Conservation (phyloP, 2,329 filamentous ascomycete species). For the Raffaelea deltoideospora region DNA sequence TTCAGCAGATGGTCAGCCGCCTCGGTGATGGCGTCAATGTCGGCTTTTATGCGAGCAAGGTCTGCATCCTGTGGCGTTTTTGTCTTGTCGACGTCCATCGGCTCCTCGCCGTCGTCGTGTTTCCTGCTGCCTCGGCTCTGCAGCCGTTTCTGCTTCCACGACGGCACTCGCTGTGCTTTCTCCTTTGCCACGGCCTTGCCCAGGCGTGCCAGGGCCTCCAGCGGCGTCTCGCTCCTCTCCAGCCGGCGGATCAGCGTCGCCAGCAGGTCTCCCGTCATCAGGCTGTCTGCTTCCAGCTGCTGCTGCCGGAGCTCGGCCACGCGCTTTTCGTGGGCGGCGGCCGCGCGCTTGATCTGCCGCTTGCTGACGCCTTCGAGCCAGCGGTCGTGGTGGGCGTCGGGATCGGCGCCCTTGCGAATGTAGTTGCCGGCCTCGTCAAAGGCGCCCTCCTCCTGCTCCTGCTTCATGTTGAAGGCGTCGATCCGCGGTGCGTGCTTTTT, state of each 20-base stretch:
- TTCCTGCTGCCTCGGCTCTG: conserved; percentile 24
- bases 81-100: conserved; percentile 69
- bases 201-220: conserved; percentile 76
- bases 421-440: conserved; percentile 90
- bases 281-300: conserved; percentile 67
- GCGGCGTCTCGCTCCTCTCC: conserved; percentile 66
- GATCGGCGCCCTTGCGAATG: conserved; percentile 75
- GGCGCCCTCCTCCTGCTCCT: conserved; percentile 79
- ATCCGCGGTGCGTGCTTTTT: conserved; percentile 89
- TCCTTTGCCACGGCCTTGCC: conserved; percentile 48
- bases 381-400: conserved; percentile 76
- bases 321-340: conserved; percentile 72
- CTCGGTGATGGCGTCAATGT: conserved; percentile 72
- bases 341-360: conserved; percentile 81
- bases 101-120: conserved; percentile 29
- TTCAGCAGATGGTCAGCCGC: conserved; percentile 78
- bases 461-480: conserved; percentile 88
- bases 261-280: conserved; percentile 69
- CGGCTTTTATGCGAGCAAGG: conserved; percentile 53
- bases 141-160: conserved; percentile 60
- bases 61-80: conserved; percentile 46
- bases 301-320: conserved; percentile 61
- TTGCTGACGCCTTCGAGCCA: conserved; percentile 91
- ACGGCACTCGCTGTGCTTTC: conserved; percentile 43
- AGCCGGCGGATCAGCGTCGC: conserved; percentile 56